phyloP scores from a whole-genome alignment of 257 asterid genomes.

The Lithospermum erythrorhizon region DNA sequence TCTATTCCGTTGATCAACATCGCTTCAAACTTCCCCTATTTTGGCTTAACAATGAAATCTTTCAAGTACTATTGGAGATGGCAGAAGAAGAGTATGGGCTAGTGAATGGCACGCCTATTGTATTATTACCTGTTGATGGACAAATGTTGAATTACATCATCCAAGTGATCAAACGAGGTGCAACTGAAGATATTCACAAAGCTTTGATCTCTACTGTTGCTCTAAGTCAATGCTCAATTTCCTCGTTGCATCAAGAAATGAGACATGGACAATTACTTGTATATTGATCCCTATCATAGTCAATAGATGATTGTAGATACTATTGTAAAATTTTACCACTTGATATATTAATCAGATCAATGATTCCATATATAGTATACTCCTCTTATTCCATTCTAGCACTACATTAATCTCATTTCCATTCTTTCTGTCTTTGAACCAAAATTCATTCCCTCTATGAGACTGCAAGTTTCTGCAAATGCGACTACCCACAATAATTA shows the following conservation, averaged over 20 bases:
- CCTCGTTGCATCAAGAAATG: slow-evolving; percentile 9
- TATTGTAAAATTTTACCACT: too few species aligned
- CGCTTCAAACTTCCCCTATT: slow-evolving; percentile 12
- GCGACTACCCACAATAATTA: too few species aligned
- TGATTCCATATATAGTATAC: too few species aligned
- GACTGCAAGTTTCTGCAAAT: too few species aligned
- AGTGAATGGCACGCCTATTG: slow-evolving; percentile 20
- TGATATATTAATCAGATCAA: too few species aligned
- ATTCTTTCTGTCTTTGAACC: too few species aligned
- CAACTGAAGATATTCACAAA: slow-evolving; percentile 11
- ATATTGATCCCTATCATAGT: slow-evolving; percentile 6
- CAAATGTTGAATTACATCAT: slow-evolving; percentile 19
- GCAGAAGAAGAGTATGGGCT: slow-evolving; percentile 19
- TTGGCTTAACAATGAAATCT: slow-evolving; percentile 6
- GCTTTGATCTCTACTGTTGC: slow-evolving; percentile 13
- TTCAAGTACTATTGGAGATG: slow-evolving; percentile 13
- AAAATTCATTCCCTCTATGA: too few species aligned
- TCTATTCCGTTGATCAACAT: not conserved
- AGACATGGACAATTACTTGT: slow-evolving; percentile 13
- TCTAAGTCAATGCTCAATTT: slow-evolving; percentile 9
- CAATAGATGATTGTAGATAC: not conserved
- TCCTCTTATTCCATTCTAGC: too few species aligned
- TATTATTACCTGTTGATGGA: slow-evolving; percentile 13
- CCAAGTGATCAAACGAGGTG: slow-evolving; percentile 15
- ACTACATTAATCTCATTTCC: too few species aligned